phyloP scores from a whole-genome alignment of 495 filamentous ascomycete species.

The Aspergillus biplanus region DNA sequence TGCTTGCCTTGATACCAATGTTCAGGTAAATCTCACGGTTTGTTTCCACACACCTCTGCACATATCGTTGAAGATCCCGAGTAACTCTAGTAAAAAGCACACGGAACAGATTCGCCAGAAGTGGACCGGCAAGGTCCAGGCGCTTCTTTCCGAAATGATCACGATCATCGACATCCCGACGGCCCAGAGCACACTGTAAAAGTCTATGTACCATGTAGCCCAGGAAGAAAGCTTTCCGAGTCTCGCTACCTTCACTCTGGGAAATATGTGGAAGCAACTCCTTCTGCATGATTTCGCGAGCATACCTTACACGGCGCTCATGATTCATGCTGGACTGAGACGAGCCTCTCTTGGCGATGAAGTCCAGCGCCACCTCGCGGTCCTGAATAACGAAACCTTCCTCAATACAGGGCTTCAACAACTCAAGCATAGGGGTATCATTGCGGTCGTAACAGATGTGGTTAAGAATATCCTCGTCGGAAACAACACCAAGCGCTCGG shows the following conservation, averaged over 20 bases:
- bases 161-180: conserved; percentile 91
- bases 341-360: conserved; percentile 88
- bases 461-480: conserved; percentile 96
- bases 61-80: conserved; percentile 83
- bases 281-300: conserved; percentile 92
- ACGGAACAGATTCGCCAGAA: conserved; percentile 92
- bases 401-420: conserved; percentile 94
- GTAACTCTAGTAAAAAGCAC: conserved; percentile 83
- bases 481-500: conserved; percentile 91
- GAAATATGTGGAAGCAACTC: conserved; percentile 97
- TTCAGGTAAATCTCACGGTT: conserved; percentile 86
- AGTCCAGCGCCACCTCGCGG: conserved; percentile 92
- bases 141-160: conserved; percentile 99
- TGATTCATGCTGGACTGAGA: conserved; percentile 70
- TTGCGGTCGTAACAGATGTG: conserved; percentile 95
- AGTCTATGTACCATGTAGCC: conserved; percentile 98
- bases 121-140: conserved; percentile 90
- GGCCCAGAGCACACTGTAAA: conserved; percentile 86
- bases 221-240: conserved; percentile 95
- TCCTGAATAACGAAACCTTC: conserved; percentile 96
- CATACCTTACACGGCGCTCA: conserved; percentile 87
- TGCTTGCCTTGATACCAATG: conserved; percentile 86
- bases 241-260: conserved; percentile 94
- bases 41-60: conserved; percentile 88
- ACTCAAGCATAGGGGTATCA: conserved; percentile 96